These are phyloP conservation scores for Ascochyta viciae-villosae DNA, from an alignment of 2,329 filamentous ascomycete species.

Conservation along the genomic window DNA sequence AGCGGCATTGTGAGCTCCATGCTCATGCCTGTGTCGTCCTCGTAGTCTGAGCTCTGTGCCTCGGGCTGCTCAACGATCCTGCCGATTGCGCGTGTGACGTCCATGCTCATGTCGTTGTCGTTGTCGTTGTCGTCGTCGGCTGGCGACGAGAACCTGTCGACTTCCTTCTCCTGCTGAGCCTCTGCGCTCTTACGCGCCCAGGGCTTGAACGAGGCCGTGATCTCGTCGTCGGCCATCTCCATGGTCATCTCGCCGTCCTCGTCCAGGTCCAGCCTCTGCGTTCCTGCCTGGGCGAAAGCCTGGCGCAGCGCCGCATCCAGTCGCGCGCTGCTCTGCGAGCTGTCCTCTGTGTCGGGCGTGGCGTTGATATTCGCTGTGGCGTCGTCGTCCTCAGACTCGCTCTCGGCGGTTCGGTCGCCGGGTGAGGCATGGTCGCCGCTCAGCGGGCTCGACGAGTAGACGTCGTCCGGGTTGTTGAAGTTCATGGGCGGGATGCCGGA, in stretches of 20 bases:
- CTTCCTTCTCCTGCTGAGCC: slow-evolving; percentile 56
- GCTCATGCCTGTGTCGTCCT: slow-evolving; percentile 54
- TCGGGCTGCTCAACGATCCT: slow-evolving; percentile 69
- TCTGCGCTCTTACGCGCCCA: slow-evolving; percentile 68
- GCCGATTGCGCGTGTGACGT: slow-evolving; percentile 84
- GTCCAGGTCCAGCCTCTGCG: slow-evolving; percentile 69
- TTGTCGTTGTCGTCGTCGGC: slow-evolving; percentile 50
- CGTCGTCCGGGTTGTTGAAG: slow-evolving; percentile 68
- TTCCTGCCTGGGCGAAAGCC: slow-evolving; percentile 78
- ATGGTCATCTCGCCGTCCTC: slow-evolving; percentile 61
- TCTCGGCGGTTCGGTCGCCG: slow-evolving; percentile 57
- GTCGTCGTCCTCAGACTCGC: slow-evolving; percentile 70
- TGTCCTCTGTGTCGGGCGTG: slow-evolving; percentile 64
- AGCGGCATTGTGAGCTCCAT: slow-evolving; percentile 65
- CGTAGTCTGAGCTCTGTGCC: slow-evolving; percentile 47
- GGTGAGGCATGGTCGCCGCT: slow-evolving; percentile 62
- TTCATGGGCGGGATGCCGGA: slow-evolving; percentile 71
- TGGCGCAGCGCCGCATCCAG: slow-evolving; percentile 80
- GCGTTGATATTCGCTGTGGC: slow-evolving; percentile 67
- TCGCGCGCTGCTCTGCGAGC: slow-evolving; percentile 72
- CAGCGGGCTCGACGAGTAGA: slow-evolving; percentile 79
- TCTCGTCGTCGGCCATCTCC: slow-evolving; percentile 67
- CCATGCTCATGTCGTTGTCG: slow-evolving; percentile 83
- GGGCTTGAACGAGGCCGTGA: slow-evolving; percentile 76
- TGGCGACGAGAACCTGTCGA: slow-evolving; percentile 57